Evolutionary conservation across 2,329 filamentous ascomycete species (phyloP).

Genomic region (Ceratocystis huliohia): DNA sequence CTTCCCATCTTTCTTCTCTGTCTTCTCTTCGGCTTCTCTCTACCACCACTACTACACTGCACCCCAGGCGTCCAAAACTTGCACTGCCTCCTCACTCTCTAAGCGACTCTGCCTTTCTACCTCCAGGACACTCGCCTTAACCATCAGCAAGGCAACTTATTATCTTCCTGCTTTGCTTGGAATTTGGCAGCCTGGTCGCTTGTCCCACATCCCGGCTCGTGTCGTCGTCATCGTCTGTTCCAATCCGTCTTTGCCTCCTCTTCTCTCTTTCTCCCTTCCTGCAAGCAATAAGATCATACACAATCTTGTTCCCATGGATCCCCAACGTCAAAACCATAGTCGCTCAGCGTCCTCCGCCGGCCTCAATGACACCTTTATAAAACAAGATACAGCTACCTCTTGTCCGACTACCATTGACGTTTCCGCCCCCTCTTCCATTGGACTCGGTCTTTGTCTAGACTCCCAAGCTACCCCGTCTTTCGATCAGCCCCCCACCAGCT

Average conservation of each 20-base stretch:
- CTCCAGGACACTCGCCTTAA: neutral
- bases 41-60: neutral
- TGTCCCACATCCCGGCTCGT: constrained; percentile 1
- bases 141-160: neutral
- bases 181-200: constrained; percentile 16
- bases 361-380: constrained; percentile 53
- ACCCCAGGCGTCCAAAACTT: neutral
- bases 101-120: neutral
- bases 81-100: neutral
- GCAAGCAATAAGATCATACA: neutral
- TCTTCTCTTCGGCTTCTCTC: neutral
- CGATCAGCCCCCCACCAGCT: constrained; percentile 27
- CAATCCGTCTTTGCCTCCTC: neutral
- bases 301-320: constrained; percentile 29
- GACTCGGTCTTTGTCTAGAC: constrained; percentile 48
- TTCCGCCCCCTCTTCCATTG: constrained; percentile 36
- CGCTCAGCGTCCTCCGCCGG: constrained; percentile 51
- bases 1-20: neutral
- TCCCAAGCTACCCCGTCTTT: constrained; percentile 24
- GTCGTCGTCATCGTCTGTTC: constrained; percentile 2
- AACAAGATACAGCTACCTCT: constrained; percentile 30
- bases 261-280: neutral
- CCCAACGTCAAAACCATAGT: constrained; percentile 29
- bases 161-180: neutral
- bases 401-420: constrained; percentile 45